Evolutionary conservation across 176 grass and related monocot species (phyloP).

Genomic region (Avena sativa): DNA sequence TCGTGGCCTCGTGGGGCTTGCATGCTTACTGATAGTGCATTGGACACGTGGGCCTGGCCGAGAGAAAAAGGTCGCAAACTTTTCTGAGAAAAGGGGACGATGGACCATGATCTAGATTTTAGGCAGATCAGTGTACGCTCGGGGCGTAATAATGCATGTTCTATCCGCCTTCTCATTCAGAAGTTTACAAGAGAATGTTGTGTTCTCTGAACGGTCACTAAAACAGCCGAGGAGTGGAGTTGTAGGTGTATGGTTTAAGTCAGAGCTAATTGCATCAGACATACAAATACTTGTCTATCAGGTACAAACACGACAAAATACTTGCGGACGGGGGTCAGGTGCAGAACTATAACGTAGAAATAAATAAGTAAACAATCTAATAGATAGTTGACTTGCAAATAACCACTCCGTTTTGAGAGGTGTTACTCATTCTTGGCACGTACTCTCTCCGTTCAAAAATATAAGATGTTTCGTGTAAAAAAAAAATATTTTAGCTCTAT

Average conservation of each 20-base stretch:
- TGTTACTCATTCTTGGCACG: too few relatives aligned
- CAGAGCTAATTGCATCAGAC: too few relatives aligned
- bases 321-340: too few relatives aligned
- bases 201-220: neutral
- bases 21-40: constrained; percentile 15
- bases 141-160: constrained; percentile 10
- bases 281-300: too few relatives aligned
- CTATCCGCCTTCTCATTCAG: neutral
- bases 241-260: neutral
- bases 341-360: too few relatives aligned
- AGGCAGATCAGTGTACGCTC: neutral
- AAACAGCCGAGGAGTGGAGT: neutral
- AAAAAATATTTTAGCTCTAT: too few relatives aligned
- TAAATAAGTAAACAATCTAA: too few relatives aligned
- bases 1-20: constrained; percentile 20
- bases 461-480: too few relatives aligned
- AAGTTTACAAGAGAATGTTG: neutral
- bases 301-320: too few relatives aligned
- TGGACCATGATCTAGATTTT: constrained; percentile 29
- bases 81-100: neutral
- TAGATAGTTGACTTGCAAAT: too few relatives aligned
- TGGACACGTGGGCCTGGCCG: neutral
- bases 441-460: too few relatives aligned
- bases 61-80: constrained; percentile 21
- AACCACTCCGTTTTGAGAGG: too few relatives aligned